These are phyloP conservation scores for Protomyces gravidus DNA, from an alignment of 1,139 yeast species.

Conservation along the genomic window DNA sequence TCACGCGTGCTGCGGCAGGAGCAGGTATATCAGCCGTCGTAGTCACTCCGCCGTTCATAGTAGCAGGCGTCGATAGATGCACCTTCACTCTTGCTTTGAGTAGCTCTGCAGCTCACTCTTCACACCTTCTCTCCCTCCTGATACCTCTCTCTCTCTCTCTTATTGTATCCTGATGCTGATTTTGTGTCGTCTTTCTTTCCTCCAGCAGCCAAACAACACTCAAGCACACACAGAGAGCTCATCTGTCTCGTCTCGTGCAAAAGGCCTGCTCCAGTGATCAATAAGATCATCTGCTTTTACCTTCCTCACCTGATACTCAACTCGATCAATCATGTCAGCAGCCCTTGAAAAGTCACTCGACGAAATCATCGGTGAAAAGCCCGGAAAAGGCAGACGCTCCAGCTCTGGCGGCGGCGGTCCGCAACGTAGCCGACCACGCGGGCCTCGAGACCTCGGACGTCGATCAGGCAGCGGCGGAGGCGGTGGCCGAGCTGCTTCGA, in stretches of 20 bases:
- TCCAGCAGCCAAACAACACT: background rate
- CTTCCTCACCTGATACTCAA: background rate
- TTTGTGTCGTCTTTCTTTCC: background rate
- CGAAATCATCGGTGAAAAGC: constrained; percentile 25
- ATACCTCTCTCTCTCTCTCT: background rate
- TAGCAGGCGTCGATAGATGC: no score
- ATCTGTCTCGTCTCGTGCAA: background rate
- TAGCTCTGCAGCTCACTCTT: no score
- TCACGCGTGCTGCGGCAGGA: constrained; percentile 8
- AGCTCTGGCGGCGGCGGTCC: background rate
- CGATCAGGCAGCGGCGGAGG: constrained; percentile 8
- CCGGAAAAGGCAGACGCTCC: background rate
- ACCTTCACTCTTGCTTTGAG: no score
- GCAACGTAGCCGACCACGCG: background rate
- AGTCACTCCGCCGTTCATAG: no score
- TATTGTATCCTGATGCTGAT: background rate
- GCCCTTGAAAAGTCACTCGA: constrained; percentile 22
- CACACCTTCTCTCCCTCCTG: background rate
- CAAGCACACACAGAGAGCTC: background rate
- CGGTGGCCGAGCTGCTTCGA: background rate
- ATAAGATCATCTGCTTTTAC: no score
- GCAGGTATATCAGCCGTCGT: background rate
- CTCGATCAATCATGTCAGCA: constrained; percentile 6
- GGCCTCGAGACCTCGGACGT: constrained; percentile 2
- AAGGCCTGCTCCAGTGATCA: no score